Evolutionary conservation across 1,284 basidiomycete species (phyloP), one percentile per base, ranked within the genome.

Genomic region (Moesziomyces antarcticus): DNA sequence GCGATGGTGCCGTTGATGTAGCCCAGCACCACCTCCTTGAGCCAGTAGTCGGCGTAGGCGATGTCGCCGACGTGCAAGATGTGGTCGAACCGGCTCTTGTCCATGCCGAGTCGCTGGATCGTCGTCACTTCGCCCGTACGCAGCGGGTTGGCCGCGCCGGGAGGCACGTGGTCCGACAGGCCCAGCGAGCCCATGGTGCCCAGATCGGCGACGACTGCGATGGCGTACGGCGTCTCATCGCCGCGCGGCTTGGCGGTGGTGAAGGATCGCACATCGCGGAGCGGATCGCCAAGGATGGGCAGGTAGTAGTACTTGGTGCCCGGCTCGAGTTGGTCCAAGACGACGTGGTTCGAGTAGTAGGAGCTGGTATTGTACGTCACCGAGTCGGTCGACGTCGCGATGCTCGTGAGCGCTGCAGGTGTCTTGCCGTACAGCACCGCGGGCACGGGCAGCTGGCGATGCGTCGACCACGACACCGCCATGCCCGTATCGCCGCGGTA

Each of bases 31-130:
- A 78, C 54, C 11, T 69, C 76, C 30, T 50, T 62, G 50, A 71
- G 77, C 81, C 81, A 82, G 57, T 82, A 75, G 56, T 81, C 80
- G 54, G 82, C 81, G 58, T 84, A 84, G 13, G 77, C 78, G 53
- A 83, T 74, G 56, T 85, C 84, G 25, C 82, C 83, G 16, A 79
- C 77, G 41, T 60, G 57, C 21, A 60, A 21, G 20, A 60, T 21
- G 35, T 50, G 47, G 43, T 60, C 51, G 45, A 24, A 55, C 5
- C 42, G 30, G 40, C 27, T 35, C 45, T 60, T 60, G 22, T 51
- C 22, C 47, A 42, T 46, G 13, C 30, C 20, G 14, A 60, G 50
- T 33, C 48, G 16, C 53, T 60, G 50, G 20, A 60, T 60, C 13
- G 57, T 52, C 56, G 43, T 60, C 20, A 46, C 42, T 20, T 67